These are phyloP conservation scores for Camellia granthamiana DNA, from an alignment of 148 eudicot species.

Conservation along the genomic window DNA sequence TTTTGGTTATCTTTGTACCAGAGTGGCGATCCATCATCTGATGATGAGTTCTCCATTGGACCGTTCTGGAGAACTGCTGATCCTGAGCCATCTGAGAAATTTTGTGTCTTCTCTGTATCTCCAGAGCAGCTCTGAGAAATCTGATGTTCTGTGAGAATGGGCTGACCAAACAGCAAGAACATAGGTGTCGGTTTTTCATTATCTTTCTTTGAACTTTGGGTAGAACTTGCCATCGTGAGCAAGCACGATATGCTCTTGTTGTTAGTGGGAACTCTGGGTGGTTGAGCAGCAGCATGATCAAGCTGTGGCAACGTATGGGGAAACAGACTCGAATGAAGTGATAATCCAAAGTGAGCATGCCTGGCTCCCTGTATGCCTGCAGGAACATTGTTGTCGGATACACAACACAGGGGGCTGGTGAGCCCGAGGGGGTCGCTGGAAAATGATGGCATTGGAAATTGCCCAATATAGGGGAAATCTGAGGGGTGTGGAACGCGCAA, in stretches of 20 bases:
- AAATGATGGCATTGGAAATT: constrained; percentile 33
- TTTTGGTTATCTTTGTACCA: constrained; percentile 27
- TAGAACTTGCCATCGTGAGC: constrained; percentile 49
- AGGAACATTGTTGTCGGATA: constrained; percentile 30
- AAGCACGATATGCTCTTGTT: constrained; percentile 38
- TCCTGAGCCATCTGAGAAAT: constrained; percentile 48
- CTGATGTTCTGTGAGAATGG: constrained; percentile 80
- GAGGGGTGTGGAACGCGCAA: constrained; percentile 49
- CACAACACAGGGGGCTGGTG: constrained; percentile 40
- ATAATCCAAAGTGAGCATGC: constrained; percentile 53
- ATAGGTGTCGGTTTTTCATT: constrained; percentile 30
- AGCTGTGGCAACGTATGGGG: constrained; percentile 29
- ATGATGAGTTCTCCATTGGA: constrained; percentile 43
- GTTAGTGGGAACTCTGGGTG: constrained; percentile 18
- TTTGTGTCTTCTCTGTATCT: constrained; percentile 38
- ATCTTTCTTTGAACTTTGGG: constrained; percentile 25
- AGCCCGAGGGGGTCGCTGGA: constrained; percentile 39
- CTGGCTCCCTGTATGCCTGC: constrained; percentile 90
- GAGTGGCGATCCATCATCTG: constrained; percentile 42
- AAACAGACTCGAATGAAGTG: constrained; percentile 36
- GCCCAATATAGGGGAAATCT: constrained; percentile 41
- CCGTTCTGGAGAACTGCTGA: constrained; percentile 44
- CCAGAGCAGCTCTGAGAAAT: constrained; percentile 50
- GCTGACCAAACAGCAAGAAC: constrained; percentile 74
- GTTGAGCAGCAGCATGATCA: constrained; percentile 26